Evolutionary conservation across 495 filamentous ascomycete genomes (phyloP).

Genomic region (Beverwykella pulmonaria): DNA sequence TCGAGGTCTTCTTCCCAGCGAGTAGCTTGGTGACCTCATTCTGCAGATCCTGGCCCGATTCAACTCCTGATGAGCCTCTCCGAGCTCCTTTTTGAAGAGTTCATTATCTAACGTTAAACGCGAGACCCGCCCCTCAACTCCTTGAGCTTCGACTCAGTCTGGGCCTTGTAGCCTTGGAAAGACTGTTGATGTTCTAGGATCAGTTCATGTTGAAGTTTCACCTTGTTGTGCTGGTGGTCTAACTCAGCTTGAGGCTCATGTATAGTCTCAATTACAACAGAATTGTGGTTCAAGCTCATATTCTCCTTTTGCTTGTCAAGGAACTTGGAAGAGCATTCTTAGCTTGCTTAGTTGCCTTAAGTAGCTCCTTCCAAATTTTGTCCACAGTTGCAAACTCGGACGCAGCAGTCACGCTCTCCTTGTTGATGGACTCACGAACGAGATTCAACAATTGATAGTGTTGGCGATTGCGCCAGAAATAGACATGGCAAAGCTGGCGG

Average conservation of each 20-base stretch:
- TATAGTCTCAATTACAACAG: constrained; percentile 15
- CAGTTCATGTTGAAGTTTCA: constrained; percentile 22
- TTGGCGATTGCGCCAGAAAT: constrained; percentile 10
- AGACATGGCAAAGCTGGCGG: background rate
- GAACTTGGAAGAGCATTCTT: constrained; percentile 12
- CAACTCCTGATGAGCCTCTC: background rate
- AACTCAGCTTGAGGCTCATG: constrained; percentile 16
- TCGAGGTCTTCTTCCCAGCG: background rate
- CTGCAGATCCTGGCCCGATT: background rate
- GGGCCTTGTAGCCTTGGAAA: constrained; percentile 25
- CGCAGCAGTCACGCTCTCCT: background rate
- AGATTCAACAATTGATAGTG: constrained; percentile 4
- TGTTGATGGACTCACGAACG: constrained; percentile 7
- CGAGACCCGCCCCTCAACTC: constrained; percentile 23
- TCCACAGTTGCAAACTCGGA: constrained; percentile 12
- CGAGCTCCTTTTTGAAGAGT: constrained; percentile 21
- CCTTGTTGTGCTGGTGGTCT: constrained; percentile 21
- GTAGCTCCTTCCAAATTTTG: constrained; percentile 17
- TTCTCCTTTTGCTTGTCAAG: constrained; percentile 30
- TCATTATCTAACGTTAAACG: constrained; percentile 24
- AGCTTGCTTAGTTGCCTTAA: constrained; percentile 4
- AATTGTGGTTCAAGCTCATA: constrained; percentile 17
- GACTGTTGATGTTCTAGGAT: constrained; percentile 30
- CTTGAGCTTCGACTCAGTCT: constrained; percentile 17
- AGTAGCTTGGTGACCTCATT: background rate